Percentiles rank a stretch among this genome's conserved stretches.
phyloP scores from a whole-genome alignment of 1,139 yeast species.

The Debaryomyces nepalensis region DNA sequence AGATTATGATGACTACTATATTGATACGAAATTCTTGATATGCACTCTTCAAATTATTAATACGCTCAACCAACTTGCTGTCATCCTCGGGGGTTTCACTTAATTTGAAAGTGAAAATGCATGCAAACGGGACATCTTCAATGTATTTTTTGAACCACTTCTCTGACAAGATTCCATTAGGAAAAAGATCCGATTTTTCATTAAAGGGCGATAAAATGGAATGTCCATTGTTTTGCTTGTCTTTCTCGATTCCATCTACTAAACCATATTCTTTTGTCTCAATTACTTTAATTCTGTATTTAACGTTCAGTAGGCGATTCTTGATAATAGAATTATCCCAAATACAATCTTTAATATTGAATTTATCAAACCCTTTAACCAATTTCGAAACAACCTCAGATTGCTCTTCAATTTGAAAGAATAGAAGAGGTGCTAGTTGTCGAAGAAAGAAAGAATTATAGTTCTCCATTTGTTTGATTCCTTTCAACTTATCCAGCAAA shows the following conservation, averaged over 20 bases:
- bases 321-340: slow-evolving; percentile 50
- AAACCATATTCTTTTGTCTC: slow-evolving; percentile 8
- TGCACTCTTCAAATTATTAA: slow-evolving; percentile 24
- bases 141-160: slow-evolving; percentile 45
- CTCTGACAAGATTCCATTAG: slow-evolving; percentile 45
- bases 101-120: slow-evolving; percentile 28
- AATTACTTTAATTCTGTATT: slow-evolving; percentile 32
- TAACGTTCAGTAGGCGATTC: slow-evolving; percentile 41
- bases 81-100: slow-evolving; percentile 22
- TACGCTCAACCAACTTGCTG: slow-evolving; percentile 23
- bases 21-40: slow-evolving; percentile 27
- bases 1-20: slow-evolving; percentile 35
- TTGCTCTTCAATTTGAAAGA: slow-evolving; percentile 22
- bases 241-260: neutral
- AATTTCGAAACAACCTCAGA: slow-evolving; percentile 11
- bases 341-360: slow-evolving; percentile 26
- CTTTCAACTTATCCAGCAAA: neutral
- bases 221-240: slow-evolving; percentile 23
- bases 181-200: slow-evolving; percentile 40
- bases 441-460: slow-evolving; percentile 34
- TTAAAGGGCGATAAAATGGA: slow-evolving; percentile 45
- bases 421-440: slow-evolving; percentile 41
- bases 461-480: slow-evolving; percentile 32
- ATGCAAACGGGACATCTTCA: slow-evolving; percentile 39
- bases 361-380: slow-evolving; percentile 20